Base-by-base conservation (phyloP, 1,284 basidiomycete genomes). In the Ceratobasidium theobromae region DNA sequence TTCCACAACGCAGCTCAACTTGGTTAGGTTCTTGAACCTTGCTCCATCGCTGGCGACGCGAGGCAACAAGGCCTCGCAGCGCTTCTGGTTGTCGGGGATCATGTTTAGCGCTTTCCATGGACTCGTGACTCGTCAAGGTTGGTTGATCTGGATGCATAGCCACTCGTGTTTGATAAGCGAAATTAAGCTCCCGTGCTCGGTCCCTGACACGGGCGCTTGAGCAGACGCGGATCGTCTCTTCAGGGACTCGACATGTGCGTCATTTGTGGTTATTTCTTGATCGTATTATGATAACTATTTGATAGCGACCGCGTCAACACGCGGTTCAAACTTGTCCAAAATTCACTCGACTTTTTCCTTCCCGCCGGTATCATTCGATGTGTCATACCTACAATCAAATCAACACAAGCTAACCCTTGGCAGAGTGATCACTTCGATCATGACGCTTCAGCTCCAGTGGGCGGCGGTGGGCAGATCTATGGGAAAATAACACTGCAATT, bases 71-170 rank as follows among this genome's bases (percentile, higher is more conserved):
- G 81, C 85, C 38, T 88, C 94, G 3, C 90, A 90, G 75, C 85
- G 89, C 60, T 91, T 95, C 78, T 99, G 96, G 96, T 80, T 98
- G 46, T 81, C 87, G 9, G 97, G 95, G 1, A 93, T 98, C 70
- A 69, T 87, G 32, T 85, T 92, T 72, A 93, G 89, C 73, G 81
- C 95, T 48, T 76, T 83, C 16, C 82, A 88, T 71, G 82, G 84
- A 38, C 75, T 87, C 43, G 73, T 90, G 73, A 91, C n/a, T n/a
- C n/a, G n/a, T n/a, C n/a, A n/a, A n/a, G n/a, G n/a, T n/a, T n/a
- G 91, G 80, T 89, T 86, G 67, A 21, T 58, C 65, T 8, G 27
- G 32, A n/a, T n/a, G 23, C 11, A 25, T 14, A 3, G 27, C 16
- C 6, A 14, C 4, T n/a, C 79, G 27, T 80, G 88, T 51, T 75